Percentiles rank a stretch among this genome's conserved stretches.
phyloP scores from a whole-genome alignment of 2,329 filamentous ascomycete species.

The Aspergillus tamarii region DNA sequence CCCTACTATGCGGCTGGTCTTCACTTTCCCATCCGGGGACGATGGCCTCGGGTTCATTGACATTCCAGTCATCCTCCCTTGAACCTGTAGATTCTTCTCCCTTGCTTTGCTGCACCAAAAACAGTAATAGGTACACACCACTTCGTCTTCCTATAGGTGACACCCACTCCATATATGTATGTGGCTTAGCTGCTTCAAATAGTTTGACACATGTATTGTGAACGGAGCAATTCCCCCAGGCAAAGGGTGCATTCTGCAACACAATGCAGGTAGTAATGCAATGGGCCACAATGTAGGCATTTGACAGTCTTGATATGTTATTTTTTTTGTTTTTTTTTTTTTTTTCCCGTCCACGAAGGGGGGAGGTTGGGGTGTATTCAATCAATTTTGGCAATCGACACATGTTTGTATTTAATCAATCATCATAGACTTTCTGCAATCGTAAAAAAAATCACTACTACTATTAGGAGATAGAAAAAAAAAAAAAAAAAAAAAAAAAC shows the following conservation, averaged over 20 bases:
- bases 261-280: neutral
- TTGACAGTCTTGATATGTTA: too few species aligned
- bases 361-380: neutral
- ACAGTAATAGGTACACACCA: neutral
- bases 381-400: neutral
- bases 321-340: too few species aligned
- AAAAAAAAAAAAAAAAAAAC: neutral
- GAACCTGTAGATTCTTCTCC: neutral
- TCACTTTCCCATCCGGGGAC: neutral
- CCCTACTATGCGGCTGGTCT: neutral
- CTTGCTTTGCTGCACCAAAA: neutral
- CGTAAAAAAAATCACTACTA: neutral
- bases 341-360: neutral
- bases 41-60: neutral
- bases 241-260: neutral
- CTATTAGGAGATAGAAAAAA: too few species aligned
- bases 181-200: neutral
- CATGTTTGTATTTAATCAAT: neutral
- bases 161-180: neutral
- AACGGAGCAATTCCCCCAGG: neutral
- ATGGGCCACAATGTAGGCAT: neutral
- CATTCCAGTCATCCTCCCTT: slow-evolving; percentile 2
- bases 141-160: too few species aligned
- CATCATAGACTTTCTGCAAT: neutral
- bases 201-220: neutral